Base-by-base conservation (phyloP, 1,139 yeast genomes). In the Kurtzmaniella quercitrusa region DNA sequence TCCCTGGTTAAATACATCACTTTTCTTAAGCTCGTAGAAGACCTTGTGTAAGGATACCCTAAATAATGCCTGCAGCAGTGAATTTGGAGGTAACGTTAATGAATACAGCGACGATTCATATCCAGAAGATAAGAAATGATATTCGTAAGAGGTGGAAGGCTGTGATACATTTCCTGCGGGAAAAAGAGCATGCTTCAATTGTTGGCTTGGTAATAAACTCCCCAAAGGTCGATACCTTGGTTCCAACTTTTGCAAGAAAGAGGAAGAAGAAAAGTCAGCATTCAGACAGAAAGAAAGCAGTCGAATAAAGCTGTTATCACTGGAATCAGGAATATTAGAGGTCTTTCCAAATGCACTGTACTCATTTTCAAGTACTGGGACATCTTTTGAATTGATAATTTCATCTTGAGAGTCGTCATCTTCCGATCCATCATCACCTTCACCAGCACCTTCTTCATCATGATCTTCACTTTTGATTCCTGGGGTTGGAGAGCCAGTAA, bases 51-150 rank as follows among this genome's bases (percentile, higher is more conserved):
- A 63, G 2, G 68, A 62, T 3, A 75, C 69, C 44, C 69, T 68
- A 39, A 77, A 59, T 1, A 77, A 66, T 2, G 77, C 63, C 25
- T 70, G 64, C 2, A 80, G 71, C 48, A 73, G 64, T 14, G 70
- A 59, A 38, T 70, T 75, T 5, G 64, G 62, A 15, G 81, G 81
- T 41, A 79, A 61, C 0, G 68, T 54, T 4, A 78, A 41, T 0
- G 79, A 58, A 48, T 69, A 74, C 5, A 76, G 63, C 47, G 70
- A 73, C 14, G 65, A 55, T 11, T 70, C 62, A 48, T 63, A 72
- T 1, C 79, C 79, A 39, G 68, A 65, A 1, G 80, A 66, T 11
- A 68, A 66, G 47, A 77, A 66, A 42, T 62, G 65, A 52, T 74
- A 77, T 44, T 77, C 80, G 48, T 76, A 73, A 55, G 62, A 55